A percentile compares a stretch with the other conserved stretches of the same genome.
Conservation (phyloP, 1,284 basidiomycete species). For the Coniferiporia sulphurascens region DNA sequence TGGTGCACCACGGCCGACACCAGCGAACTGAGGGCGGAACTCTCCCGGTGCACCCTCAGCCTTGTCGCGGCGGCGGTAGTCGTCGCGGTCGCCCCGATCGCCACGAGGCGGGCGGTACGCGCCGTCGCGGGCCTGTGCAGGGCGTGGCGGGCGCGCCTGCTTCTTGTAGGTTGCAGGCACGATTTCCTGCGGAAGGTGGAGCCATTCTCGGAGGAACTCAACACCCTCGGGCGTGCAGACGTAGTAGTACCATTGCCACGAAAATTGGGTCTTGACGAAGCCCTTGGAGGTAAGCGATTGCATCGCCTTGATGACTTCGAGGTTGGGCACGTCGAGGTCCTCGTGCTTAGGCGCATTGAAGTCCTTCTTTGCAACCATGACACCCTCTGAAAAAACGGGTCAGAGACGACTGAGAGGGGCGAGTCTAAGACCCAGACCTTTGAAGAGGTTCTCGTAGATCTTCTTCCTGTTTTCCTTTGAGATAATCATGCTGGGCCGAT, state of each 20-base stretch:
- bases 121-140: conserved; percentile 66
- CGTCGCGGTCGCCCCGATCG: conserved; percentile 72
- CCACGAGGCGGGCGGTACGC: conserved; percentile 80
- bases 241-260: conserved; percentile 96
- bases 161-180: conserved; percentile 96
- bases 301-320: conserved; percentile 98
- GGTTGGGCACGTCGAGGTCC: conserved; percentile 94
- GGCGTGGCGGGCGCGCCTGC: conserved; percentile 72
- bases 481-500: conserved; percentile 76
- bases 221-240: conserved; percentile 92
- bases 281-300: conserved; percentile 96
- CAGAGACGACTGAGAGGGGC: neutral
- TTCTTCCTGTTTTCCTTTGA: conserved; percentile 76
- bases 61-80: conserved; percentile 73
- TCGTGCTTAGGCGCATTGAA: conserved; percentile 97
- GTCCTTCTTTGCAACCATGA: conserved; percentile 99
- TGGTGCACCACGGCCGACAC: conserved; percentile 83
- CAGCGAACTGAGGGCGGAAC: conserved; percentile 80
- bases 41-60: conserved; percentile 76
- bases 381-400: conserved; percentile 67
- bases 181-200: conserved; percentile 90
- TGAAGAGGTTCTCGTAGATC: conserved; percentile 99
- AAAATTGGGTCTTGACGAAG: conserved; percentile 97
- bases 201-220: conserved; percentile 92
- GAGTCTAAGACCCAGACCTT: conserved; percentile 53